Base-by-base conservation (phyloP, 257 asterid species). In the Capsicum rhomboideum region DNA sequence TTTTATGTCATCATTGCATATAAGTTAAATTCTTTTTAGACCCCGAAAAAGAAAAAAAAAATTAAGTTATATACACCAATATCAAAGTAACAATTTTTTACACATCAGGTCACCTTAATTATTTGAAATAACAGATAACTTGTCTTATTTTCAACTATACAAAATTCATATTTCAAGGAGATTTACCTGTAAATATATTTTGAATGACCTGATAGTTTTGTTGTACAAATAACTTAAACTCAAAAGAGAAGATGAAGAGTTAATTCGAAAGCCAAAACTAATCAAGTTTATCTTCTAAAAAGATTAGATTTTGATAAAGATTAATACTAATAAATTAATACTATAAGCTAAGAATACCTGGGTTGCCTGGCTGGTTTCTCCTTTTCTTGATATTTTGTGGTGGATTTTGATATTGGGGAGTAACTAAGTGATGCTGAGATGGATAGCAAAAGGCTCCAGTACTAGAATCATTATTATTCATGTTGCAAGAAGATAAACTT, bases 361-460 rank as follows among this genome's bases (percentile, higher is more conserved):
- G 99, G 81, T 94, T 92, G 78, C 99, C 99, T 21, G 98, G 95
- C 79, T 91, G 97, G 84, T 88, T 94, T 86, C 99, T 92, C 90
- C 90, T 96, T 84, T 87, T 96, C 93, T 94, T 96, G 86, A 78
- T 6, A 10, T 87, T 69, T 12, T 92, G 95, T 4, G 82, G 85
- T 69, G 85, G 88, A 46, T 86, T 61, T 80, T 85, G 90, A 89
- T 83, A 13, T 42, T 68, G 75, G 29, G 82, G 85, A 23, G 89
- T 71, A 66, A 79, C 83, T 64, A 85, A 82, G 75, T 83, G 81
- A 10, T 84, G 85, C 50, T 85, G 90, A 16, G 81, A 87, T 9
- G 88, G 89, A 59, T 88, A 34, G 58, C 17, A 89, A 9, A 84
- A 83, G 69, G 84, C 87, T 66, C 87, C 89, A 44, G 18, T 42